Conservation (phyloP, 169 alveolate species). For the Condylostoma magnum region DNA sequence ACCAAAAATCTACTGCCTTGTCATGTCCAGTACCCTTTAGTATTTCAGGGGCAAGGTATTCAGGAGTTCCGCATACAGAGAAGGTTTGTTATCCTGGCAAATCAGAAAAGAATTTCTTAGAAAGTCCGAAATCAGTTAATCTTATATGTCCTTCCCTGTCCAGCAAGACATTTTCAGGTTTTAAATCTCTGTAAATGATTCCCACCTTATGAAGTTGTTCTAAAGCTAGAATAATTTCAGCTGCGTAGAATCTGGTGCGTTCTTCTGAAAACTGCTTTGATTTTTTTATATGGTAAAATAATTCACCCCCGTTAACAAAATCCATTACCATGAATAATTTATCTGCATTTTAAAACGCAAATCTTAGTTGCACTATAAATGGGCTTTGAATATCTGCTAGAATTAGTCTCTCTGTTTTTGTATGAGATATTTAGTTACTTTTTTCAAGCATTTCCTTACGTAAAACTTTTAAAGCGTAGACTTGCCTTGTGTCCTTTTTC, state of each 20-base stretch:
- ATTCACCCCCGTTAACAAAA: constrained; percentile 80
- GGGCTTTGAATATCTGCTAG: constrained; percentile 60
- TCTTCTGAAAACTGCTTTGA: constrained; percentile 33
- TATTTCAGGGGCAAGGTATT: constrained; percentile 86
- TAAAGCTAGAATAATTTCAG: constrained; percentile 40
- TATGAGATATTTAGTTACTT: constrained; percentile 38
- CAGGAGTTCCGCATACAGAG: constrained; percentile 85
- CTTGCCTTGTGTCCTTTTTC: constrained; percentile 39
- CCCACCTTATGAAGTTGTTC: constrained; percentile 31
- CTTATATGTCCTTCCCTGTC: constrained; percentile 41
- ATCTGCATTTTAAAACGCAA: constrained; percentile 70
- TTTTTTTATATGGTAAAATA: constrained; percentile 53
- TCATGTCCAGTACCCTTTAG: constrained; percentile 44
- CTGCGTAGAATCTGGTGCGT: constrained; percentile 42
- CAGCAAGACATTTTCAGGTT: constrained; percentile 47
- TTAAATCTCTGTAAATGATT: constrained; percentile 51
- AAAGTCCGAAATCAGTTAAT: constrained; percentile 47
- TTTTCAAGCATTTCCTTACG: constrained; percentile 48
- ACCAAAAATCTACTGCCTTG: constrained; percentile 66
- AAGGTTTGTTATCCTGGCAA: constrained; percentile 38
- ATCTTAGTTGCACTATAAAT: constrained; percentile 66
- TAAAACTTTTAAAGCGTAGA: constrained; percentile 66
- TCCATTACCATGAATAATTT: constrained; percentile 73
- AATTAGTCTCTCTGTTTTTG: constrained; percentile 69
- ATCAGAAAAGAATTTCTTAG: constrained; percentile 20